Percentiles rank a stretch among this genome's conserved stretches.
phyloP scores from a whole-genome alignment of 2,329 filamentous ascomycete species.

The Fusarium cyanostomum region DNA sequence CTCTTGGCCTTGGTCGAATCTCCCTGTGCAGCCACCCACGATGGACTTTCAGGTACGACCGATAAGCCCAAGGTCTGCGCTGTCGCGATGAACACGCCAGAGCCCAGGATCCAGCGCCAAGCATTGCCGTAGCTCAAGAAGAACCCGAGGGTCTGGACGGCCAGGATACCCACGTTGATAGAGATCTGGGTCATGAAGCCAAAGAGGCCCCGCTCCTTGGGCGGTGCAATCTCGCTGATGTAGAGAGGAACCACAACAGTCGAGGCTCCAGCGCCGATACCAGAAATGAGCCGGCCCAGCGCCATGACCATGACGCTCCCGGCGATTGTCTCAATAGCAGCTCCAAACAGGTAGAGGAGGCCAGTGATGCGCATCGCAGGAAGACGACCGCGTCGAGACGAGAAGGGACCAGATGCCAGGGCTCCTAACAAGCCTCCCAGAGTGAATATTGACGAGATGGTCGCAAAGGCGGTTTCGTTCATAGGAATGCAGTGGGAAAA shows the following conservation, averaged over 20 bases:
- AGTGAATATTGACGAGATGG: slow-evolving; percentile 91
- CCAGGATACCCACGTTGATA: slow-evolving; percentile 89
- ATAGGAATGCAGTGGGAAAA: slow-evolving; percentile 88
- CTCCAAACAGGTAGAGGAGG: slow-evolving; percentile 78
- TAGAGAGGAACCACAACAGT: slow-evolving; percentile 95
- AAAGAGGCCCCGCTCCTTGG: slow-evolving; percentile 79
- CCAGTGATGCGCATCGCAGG: slow-evolving; percentile 81
- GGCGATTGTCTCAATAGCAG: slow-evolving; percentile 78
- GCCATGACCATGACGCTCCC: slow-evolving; percentile 73
- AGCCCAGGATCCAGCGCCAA: slow-evolving; percentile 85
- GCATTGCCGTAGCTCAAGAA: slow-evolving; percentile 82
- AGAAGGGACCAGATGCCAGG: slow-evolving; percentile 79
- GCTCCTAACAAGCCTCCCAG: slow-evolving; percentile 88
- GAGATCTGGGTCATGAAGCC: slow-evolving; percentile 88
- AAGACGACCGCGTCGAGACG: slow-evolving; percentile 79
- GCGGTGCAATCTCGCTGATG: slow-evolving; percentile 89
- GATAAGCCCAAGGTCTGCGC: slow-evolving; percentile 76
- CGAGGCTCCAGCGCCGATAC: slow-evolving; percentile 85
- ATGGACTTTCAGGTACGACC: slow-evolving; percentile 85
- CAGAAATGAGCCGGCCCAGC: slow-evolving; percentile 80
- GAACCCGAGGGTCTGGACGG: slow-evolving; percentile 84
- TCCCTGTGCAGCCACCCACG: slow-evolving; percentile 80
- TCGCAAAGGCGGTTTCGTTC: slow-evolving; percentile 81
- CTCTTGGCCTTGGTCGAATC: slow-evolving; percentile 69
- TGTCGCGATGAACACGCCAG: slow-evolving; percentile 74